Evolutionary conservation across 192 early-diverging fungal genomes (phyloP).

Genomic region (Dimargaris cristalligena): DNA sequence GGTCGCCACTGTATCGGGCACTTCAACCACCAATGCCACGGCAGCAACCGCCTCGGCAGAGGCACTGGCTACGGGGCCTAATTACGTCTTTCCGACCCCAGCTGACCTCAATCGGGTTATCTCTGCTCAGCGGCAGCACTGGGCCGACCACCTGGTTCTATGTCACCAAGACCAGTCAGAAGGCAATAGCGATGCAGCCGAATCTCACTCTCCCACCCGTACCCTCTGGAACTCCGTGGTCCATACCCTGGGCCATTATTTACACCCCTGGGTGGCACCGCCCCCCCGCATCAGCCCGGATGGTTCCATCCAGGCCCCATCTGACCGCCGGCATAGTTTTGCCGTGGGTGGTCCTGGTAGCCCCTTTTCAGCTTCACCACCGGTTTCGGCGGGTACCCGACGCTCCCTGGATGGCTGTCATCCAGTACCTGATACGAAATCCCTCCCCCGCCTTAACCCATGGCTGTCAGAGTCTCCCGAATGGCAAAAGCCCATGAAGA

Average conservation of each 20-base stretch:
- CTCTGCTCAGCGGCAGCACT: not conserved
- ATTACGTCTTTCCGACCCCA: not conserved
- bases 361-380: not conserved
- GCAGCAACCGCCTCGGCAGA: not conserved
- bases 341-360: not conserved
- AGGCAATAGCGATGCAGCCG: not conserved
- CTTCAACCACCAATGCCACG: not conserved
- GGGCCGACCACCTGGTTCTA: not conserved
- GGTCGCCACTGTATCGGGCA: not conserved
- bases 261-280: not conserved
- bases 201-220: not conserved
- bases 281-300: too few relatives aligned
- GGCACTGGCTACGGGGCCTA: not conserved
- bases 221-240: not conserved
- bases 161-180: not conserved
- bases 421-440: not conserved
- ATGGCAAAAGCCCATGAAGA: constrained; percentile 11
- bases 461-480: not conserved
- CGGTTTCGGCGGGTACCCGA: not conserved
- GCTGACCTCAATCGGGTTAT: not conserved
- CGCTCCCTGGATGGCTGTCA: not conserved
- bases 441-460: not conserved
- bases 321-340: not conserved
- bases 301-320: too few relatives aligned
- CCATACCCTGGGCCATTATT: not conserved